Evolutionary conservation across 202 grass and related monocot species (phyloP).

Genomic region (Schoenoplectus tabernaemontani): DNA sequence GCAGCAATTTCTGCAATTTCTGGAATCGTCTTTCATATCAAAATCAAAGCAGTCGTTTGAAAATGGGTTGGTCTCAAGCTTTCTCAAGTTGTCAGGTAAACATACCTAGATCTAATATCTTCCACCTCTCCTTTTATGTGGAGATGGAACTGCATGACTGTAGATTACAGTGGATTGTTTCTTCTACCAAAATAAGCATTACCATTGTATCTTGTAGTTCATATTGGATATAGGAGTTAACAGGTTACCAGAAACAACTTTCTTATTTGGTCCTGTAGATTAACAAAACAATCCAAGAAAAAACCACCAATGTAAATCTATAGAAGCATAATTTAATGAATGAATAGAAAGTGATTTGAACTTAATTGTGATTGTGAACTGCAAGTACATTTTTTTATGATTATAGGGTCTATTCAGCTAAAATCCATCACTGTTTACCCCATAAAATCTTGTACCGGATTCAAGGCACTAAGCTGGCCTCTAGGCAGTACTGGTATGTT

Average conservation of each 20-base stretch:
- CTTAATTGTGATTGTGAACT: background rate
- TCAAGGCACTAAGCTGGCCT: constrained; percentile 59
- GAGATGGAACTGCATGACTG: background rate
- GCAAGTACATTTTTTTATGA: background rate
- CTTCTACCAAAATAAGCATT: background rate
- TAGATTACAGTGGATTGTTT: background rate
- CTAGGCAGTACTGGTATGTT: constrained; percentile 61
- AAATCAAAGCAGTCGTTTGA: constrained; percentile 24
- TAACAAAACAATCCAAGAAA: background rate
- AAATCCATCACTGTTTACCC: constrained; percentile 89
- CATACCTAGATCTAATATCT: background rate
- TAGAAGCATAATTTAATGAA: constrained; percentile 3
- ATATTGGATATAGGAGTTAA: background rate
- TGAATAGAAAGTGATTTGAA: background rate
- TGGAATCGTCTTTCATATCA: constrained; percentile 50
- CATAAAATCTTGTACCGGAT: constrained; percentile 92
- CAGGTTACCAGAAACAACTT: background rate
- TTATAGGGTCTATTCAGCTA: constrained; percentile 40
- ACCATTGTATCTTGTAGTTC: background rate
- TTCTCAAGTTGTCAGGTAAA: constrained; percentile 56
- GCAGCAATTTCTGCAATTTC: constrained; percentile 65
- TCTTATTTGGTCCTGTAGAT: background rate
- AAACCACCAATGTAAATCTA: background rate
- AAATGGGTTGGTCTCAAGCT: constrained; percentile 29
- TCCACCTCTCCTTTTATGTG: background rate